phyloP scores from a whole-genome alignment of 176 grass and related monocot species.

The Bonia amplexicaulis region DNA sequence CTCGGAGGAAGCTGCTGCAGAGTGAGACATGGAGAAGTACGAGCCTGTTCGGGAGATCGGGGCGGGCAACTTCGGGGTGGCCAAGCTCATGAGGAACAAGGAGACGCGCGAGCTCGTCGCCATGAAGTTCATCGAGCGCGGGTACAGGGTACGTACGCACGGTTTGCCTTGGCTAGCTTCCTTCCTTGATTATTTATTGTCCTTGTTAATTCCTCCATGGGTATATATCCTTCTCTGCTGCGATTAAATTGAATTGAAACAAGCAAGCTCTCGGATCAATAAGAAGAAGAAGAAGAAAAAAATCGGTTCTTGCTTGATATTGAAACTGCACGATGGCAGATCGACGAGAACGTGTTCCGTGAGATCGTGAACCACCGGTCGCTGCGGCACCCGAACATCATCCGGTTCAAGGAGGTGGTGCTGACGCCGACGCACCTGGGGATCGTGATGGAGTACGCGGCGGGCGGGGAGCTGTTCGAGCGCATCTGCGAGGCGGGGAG shows the following conservation, averaged over 20 bases:
- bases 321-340: conserved; percentile 21
- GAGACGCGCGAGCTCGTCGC: conserved; percentile 64
- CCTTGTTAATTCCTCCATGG: too few species aligned
- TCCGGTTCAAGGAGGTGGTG: conserved; percentile 91
- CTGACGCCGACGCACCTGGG: conserved; percentile 78
- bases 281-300: too few species aligned
- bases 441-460: conserved; percentile 95
- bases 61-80: conserved; percentile 72
- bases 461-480: conserved; percentile 93
- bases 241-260: too few species aligned
- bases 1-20: neutral
- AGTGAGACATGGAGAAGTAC: conserved; percentile 56
- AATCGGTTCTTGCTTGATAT: too few species aligned
- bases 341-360: conserved; percentile 85
- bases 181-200: too few species aligned
- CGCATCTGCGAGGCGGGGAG: conserved; percentile 79
- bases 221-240: neutral
- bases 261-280: too few species aligned
- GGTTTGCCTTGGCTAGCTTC: too few species aligned
- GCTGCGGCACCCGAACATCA: conserved; percentile 80
- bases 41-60: conserved; percentile 78
- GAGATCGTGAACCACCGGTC: conserved; percentile 91
- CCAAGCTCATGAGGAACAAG: conserved; percentile 70
- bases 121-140: conserved; percentile 83
- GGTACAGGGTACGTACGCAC: conserved; percentile 33